These are phyloP conservation scores for Ammopiptanthus mongolicus DNA, from an alignment of 306 rosid species.

Conservation along the genomic window DNA sequence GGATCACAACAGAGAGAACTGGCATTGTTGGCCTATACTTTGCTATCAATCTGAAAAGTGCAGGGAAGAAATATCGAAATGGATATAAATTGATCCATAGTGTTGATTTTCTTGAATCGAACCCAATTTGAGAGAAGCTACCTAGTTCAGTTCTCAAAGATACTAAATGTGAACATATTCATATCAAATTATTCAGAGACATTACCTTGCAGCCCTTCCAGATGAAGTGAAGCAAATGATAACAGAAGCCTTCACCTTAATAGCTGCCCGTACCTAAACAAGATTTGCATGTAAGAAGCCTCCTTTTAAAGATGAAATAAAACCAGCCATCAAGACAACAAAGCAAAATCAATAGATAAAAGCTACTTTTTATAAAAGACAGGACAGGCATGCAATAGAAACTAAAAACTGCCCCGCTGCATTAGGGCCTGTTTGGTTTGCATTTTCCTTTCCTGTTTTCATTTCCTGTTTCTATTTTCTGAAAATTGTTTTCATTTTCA, in stretches of 20 bases:
- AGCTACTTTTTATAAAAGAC: not conserved
- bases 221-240: slow-evolving; percentile 97
- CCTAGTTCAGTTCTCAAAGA: not conserved
- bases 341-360: slow-evolving; percentile 11
- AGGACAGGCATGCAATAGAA: not conserved
- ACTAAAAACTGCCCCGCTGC: not conserved
- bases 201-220: slow-evolving; percentile 97
- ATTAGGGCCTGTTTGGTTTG: too few species aligned
- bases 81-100: slow-evolving; percentile 2
- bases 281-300: slow-evolving; percentile 8
- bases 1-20: slow-evolving; percentile 84
- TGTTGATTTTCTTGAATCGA: not conserved
- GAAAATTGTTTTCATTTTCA: too few species aligned
- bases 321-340: not conserved
- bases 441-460: too few species aligned
- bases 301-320: slow-evolving; percentile 9
- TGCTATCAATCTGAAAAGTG: slow-evolving; percentile 72
- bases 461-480: too few species aligned
- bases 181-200: not conserved
- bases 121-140: not conserved
- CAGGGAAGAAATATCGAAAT: not conserved
- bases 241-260: slow-evolving; percentile 97
- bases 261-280: slow-evolving; percentile 91
- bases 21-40: slow-evolving; percentile 96
- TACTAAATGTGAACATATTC: not conserved